Evolutionary conservation across 805 yeast genomes (phyloP), one percentile per base, ranked within the genome.

Genomic region (Wickerhamiella vanderwaltii): DNA sequence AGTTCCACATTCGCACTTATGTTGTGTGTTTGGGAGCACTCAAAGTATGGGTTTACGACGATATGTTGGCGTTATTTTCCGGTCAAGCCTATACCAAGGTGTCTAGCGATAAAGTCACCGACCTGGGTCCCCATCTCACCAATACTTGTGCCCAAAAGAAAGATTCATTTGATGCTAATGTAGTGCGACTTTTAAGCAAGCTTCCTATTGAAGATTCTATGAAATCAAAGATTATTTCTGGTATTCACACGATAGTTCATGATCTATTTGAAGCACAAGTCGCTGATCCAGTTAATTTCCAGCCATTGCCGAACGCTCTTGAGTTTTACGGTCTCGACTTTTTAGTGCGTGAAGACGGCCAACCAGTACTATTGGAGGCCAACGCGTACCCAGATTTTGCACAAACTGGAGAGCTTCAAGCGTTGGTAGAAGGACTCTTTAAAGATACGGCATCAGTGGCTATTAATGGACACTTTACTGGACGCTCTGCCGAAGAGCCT

Each of bases 341-440:
- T 58, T 60, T 91, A 42, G 81, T 91, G 13, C 77, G 75, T 51
- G 64, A 72, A 23, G 43, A 46, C 24, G 55, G 59, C 17, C 57
- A 67, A 11, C 88, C 81, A 2, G 68, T 66, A 34, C 56, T 91
- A 20, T 62, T 88, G 31, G 97, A 91, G 59, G 83, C 86, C 34
- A 91, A 91, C 54, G 79, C 97, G 12, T 91, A 79, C 55, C 98
- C 98, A 1, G 98, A 91, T 57, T 91, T 91, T 63, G 86, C 85
- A 54, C 98, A 91, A 61, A 91, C 97, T 0, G 98, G 98, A 13
- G 79, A 71, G 6, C 65, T 88, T 51, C 81, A 79, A 54, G 64
- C 51, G 2, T 53, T 85, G 17, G 81, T 91, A 23, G 67, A 68
- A 48, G 79, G 71, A 26, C 63, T 87, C 33, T 81, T 87, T 52